phyloP scores from a whole-genome alignment of 2,329 filamentous ascomycete species.

The Fusarium longipes region DNA sequence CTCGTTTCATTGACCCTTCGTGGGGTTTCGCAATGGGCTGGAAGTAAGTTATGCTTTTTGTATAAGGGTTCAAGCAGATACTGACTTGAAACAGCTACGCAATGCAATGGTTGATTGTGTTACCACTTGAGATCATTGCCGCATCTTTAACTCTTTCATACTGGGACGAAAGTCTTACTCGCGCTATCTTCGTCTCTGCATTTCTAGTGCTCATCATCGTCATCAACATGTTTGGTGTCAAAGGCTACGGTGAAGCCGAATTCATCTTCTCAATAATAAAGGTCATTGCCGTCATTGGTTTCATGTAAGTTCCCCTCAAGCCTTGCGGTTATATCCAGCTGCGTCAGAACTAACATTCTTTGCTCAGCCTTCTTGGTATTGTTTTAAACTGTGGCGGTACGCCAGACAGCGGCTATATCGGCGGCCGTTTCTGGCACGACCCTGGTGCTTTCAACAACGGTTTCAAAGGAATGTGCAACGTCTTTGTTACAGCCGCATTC shows the following conservation, averaged over 20 bases:
- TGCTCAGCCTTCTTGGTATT: conserved; percentile 78
- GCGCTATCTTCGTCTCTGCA: conserved; percentile 82
- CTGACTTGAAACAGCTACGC: conserved; percentile 70
- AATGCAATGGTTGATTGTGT: conserved; percentile 84
- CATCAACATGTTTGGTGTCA: conserved; percentile 91
- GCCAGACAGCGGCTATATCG: conserved; percentile 79
- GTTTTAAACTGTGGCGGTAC: conserved; percentile 87
- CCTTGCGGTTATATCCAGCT: conserved; percentile 44
- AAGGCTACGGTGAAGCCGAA: conserved; percentile 89
- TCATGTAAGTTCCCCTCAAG: conserved; percentile 70
- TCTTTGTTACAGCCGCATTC: conserved; percentile 82
- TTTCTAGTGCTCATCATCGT: conserved; percentile 80
- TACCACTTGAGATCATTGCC: conserved; percentile 88
- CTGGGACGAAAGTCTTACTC: conserved; percentile 74
- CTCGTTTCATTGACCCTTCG: conserved; percentile 89
- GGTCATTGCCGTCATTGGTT: conserved; percentile 85
- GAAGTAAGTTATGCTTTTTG: conserved; percentile 69
- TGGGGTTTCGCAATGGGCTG: conserved; percentile 97
- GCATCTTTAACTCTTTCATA: conserved; percentile 86
- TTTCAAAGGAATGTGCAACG: conserved; percentile 84
- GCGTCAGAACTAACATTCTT: conserved; percentile 24
- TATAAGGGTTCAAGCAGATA: background rate
- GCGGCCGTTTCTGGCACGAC: conserved; percentile 78
- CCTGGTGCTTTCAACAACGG: conserved; percentile 89
- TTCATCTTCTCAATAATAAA: conserved; percentile 90